Evolutionary conservation across 257 asterid genomes (phyloP), one percentile per base, ranked within the genome.

Genomic region (Jaltomata sinuosa): DNA sequence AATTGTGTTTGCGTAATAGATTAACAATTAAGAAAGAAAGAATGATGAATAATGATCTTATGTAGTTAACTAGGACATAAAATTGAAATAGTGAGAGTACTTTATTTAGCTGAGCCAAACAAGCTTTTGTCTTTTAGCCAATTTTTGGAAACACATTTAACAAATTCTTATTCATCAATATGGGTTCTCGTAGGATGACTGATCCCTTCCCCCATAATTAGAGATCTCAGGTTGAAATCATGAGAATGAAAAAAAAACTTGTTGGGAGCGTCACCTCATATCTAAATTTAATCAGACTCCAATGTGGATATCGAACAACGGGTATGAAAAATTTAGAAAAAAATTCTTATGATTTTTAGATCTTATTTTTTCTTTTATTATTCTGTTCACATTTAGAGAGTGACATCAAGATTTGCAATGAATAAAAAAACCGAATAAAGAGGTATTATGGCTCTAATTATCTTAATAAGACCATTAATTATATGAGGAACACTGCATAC

Each of bases 261-360:
- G 18, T 59, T 59, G 1, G 11, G 3, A 25, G 1, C 1, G 6
- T 11, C 19, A 25, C 2, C 0, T 4, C 0, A 8, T 11, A 59
- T 59, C 3, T 0, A 0, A 57, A 57, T 57, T 57, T 3, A 57
- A 1, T 57, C 0, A 57, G 14, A 57, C 0, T 59, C 8, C 0
- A 25, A 59, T 59, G 11, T 0, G 0, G 0, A 1, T 22, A 2
- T 59, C 16, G 11, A 4, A 59, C 0, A 25, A 1, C 0, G 0
- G 1, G 4, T 22, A 10, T n/a, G n/a, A n/a, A n/a, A n/a, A n/a
- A n/a, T n/a, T n/a, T n/a, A n/a, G n/a, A n/a, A n/a, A n/a, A n/a
- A n/a, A n/a, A n/a, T n/a, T n/a, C n/a, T n/a, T n/a, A n/a, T n/a
- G n/a, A n/a, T n/a, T n/a, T 65, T 31, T 34, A 31, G 8, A 19